phyloP scores from a whole-genome alignment of 1,284 basidiomycete species.

The Meira nashicola region DNA sequence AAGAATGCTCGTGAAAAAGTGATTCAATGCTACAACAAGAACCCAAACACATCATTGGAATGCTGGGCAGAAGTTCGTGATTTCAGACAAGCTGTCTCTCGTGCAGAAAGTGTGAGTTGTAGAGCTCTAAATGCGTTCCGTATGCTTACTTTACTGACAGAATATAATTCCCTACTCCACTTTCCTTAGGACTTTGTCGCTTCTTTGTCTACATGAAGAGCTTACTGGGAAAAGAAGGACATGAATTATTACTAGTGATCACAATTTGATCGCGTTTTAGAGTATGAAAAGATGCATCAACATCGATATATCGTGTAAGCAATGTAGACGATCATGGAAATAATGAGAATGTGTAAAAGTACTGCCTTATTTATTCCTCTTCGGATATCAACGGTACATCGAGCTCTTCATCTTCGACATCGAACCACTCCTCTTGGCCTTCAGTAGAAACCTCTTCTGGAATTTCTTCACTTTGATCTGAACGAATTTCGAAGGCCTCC shows the following conservation, averaged over 20 bases:
- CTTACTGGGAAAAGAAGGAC: background rate
- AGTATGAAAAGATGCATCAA: no score
- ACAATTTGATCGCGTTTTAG: background rate
- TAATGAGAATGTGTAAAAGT: no score
- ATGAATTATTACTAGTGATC: background rate
- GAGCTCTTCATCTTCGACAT: no score
- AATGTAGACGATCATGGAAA: no score
- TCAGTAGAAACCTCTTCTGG: no score
- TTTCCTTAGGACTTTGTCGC: conserved; percentile 8
- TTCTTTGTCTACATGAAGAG: background rate
- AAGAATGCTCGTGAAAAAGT: conserved; percentile 63
- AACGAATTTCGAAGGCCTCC: no score
- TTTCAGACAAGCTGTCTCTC: conserved; percentile 67
- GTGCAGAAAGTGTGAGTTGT: conserved; percentile 61
- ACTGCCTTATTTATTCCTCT: no score
- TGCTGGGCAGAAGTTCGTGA: conserved; percentile 71
- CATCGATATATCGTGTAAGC: no score
- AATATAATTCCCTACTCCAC: background rate
- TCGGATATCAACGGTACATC: no score
- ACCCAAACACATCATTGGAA: conserved; percentile 63
- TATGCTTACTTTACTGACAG: background rate
- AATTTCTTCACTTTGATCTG: no score
- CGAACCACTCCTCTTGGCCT: no score
- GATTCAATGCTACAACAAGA: conserved; percentile 62
- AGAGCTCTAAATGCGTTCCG: background rate